A percentile compares a stretch with the other conserved stretches of the same genome.
These are phyloP conservation scores for Flaveria bidentis DNA, from an alignment of 129 eudicot species.

Conservation along the genomic window DNA sequence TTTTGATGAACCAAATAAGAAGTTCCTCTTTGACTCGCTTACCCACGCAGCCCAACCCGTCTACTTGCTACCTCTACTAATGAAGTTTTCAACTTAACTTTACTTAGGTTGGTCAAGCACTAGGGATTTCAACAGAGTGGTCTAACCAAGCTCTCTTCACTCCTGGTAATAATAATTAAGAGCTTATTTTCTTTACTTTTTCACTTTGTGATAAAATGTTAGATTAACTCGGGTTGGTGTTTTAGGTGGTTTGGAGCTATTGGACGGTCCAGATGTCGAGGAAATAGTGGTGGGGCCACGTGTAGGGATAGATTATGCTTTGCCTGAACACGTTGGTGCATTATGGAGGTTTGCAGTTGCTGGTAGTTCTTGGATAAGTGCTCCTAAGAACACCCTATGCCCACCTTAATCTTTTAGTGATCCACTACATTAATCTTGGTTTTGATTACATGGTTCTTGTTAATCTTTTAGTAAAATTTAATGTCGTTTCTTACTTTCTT, in stretches of 20 bases:
- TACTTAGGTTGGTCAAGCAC: conserved; percentile 80
- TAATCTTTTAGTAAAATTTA: not conserved
- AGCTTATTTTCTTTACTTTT: not conserved
- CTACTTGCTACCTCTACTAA: not conserved
- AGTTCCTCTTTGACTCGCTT: not conserved
- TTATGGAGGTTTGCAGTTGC: conserved; percentile 92
- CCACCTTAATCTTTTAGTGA: conserved; percentile 33
- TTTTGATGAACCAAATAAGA: not conserved
- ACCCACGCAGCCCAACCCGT: not conserved
- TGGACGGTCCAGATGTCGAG: conserved; percentile 81
- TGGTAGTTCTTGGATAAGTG: conserved; percentile 85
- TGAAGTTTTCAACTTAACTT: not conserved
- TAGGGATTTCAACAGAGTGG: conserved; percentile 87
- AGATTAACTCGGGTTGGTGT: not conserved
- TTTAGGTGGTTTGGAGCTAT: conserved; percentile 82
- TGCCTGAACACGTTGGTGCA: conserved; percentile 67
- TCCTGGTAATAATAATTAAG: conserved; percentile 48
- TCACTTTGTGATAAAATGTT: not conserved
- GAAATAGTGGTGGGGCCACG: conserved; percentile 77
- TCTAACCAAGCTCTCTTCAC: conserved; percentile 74
- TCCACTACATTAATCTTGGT: not conserved
- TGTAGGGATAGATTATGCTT: conserved; percentile 88
- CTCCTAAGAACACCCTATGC: conserved; percentile 75
- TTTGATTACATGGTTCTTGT: not conserved
- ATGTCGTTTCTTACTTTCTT: not conserved